phyloP scores from a whole-genome alignment of 2,329 filamentous ascomycete species.

The Ceratocystis harringtonii region DNA sequence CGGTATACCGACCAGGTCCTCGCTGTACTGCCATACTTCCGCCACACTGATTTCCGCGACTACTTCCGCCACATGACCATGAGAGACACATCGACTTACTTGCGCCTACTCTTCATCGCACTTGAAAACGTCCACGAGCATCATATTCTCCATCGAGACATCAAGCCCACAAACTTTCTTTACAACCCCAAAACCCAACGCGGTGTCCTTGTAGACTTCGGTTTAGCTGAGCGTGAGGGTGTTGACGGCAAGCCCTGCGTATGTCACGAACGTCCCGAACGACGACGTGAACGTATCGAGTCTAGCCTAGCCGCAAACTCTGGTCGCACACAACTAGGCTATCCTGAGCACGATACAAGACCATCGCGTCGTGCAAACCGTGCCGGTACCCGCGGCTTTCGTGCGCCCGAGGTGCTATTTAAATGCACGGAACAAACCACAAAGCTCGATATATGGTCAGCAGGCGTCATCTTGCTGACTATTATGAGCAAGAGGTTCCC shows the following conservation, averaged over 20 bases:
- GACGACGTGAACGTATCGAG: slow-evolving; percentile 46
- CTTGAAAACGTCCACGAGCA: slow-evolving; percentile 69
- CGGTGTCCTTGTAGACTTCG: slow-evolving; percentile 95
- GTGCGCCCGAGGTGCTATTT: slow-evolving; percentile 88
- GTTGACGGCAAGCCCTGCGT: slow-evolving; percentile 65
- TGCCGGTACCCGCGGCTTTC: slow-evolving; percentile 87
- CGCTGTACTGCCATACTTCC: slow-evolving; percentile 87
- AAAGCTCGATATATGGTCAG: slow-evolving; percentile 93
- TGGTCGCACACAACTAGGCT: slow-evolving; percentile 39
- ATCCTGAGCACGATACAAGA: slow-evolving; percentile 78
- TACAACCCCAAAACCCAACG: slow-evolving; percentile 69
- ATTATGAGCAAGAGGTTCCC: slow-evolving; percentile 84
- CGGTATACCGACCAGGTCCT: slow-evolving; percentile 87
- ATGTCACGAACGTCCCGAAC: slow-evolving; percentile 52
- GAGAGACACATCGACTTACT: slow-evolving; percentile 75
- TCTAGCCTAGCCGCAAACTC: slow-evolving; percentile 41
- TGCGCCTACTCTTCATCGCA: slow-evolving; percentile 74
- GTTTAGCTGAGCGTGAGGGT: slow-evolving; percentile 75
- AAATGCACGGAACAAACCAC: slow-evolving; percentile 94
- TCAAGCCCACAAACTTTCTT: slow-evolving; percentile 95
- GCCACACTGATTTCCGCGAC: slow-evolving; percentile 83
- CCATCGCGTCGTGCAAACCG: slow-evolving; percentile 83
- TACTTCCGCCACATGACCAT: slow-evolving; percentile 88
- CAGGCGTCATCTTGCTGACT: slow-evolving; percentile 91
- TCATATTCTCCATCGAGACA: slow-evolving; percentile 81